Conservation (phyloP, 495 filamentous ascomycete genomes). For the Aspergillus nidulans region DNA sequence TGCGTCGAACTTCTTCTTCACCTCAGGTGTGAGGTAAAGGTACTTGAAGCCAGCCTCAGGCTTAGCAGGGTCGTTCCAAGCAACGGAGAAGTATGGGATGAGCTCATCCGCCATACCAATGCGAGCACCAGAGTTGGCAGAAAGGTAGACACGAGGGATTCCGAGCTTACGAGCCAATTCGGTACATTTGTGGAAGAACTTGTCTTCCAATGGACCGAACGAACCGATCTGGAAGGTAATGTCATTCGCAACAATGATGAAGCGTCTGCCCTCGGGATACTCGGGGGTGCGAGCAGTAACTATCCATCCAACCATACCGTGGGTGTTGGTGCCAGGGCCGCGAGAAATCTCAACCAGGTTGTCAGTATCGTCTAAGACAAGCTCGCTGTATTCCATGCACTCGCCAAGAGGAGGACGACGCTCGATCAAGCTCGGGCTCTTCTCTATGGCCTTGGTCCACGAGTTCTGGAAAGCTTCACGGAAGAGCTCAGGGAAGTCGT, state of each 20-base stretch:
- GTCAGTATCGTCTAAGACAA: constrained; percentile 90
- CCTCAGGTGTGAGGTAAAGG: constrained; percentile 85
- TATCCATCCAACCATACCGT: constrained; percentile 98
- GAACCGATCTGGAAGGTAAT: constrained; percentile 99
- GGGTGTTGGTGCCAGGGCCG: constrained; percentile 89
- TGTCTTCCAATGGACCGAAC: constrained; percentile 93
- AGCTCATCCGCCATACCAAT: constrained; percentile 96
- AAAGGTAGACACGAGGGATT: constrained; percentile 94
- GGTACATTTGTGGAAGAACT: constrained; percentile 98
- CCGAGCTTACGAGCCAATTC: constrained; percentile 89
- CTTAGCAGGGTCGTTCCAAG: constrained; percentile 82
- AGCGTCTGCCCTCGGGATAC: constrained; percentile 86
- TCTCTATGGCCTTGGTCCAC: constrained; percentile 71
- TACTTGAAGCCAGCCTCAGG: constrained; percentile 96
- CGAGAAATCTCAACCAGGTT: constrained; percentile 87
- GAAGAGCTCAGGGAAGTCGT: constrained; percentile 99
- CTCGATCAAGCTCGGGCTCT: constrained; percentile 65
- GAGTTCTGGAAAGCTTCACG: constrained; percentile 95
- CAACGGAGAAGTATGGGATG: constrained; percentile 93
- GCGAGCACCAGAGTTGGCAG: constrained; percentile 98
- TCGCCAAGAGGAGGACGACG: constrained; percentile 82
- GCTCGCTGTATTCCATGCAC: constrained; percentile 91
- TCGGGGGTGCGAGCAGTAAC: constrained; percentile 97
- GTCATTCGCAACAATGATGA: constrained; percentile 96
- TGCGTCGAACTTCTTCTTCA: constrained; percentile 84